phyloP scores from a whole-genome alignment of 176 grass and related monocot species.

The Neostapfia colusana region DNA sequence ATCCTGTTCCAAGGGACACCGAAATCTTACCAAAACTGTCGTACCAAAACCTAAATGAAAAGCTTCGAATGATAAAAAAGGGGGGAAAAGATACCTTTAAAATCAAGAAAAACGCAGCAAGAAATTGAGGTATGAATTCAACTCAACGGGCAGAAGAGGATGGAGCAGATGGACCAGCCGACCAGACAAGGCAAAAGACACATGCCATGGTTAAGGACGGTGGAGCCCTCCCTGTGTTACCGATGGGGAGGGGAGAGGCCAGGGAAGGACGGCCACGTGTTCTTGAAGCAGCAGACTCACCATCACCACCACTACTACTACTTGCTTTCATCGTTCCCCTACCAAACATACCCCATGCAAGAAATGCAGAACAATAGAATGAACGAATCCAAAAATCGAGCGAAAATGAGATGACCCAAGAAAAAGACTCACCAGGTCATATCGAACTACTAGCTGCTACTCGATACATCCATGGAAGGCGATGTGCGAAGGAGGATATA shows the following conservation, averaged over 20 bases:
- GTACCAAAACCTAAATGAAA: neutral
- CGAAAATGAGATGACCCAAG: neutral
- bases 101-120: constrained; percentile 6
- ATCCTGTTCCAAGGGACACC: constrained; percentile 11
- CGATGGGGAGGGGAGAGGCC: constrained; percentile 24
- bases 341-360: neutral
- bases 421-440: constrained; percentile 7
- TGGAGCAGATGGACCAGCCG: constrained; percentile 37
- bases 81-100: constrained; percentile 5
- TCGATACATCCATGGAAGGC: constrained; percentile 34
- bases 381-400: neutral
- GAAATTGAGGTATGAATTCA: constrained; percentile 9
- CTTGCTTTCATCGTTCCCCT: constrained; percentile 12
- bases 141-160: constrained; percentile 22
- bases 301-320: constrained; percentile 6
- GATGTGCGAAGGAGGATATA: constrained; percentile 8
- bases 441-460: neutral
- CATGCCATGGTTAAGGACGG: constrained; percentile 54
- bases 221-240: constrained; percentile 35
- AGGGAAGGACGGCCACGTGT: constrained; percentile 40
- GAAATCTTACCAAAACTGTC: constrained; percentile 2
- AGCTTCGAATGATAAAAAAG: neutral
- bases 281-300: constrained; percentile 29
- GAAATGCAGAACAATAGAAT: neutral
- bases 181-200: constrained; percentile 52